Percentiles rank a stretch among this genome's conserved stretches.
phyloP scores from a whole-genome alignment of 2,329 filamentous ascomycete genomes.

The Apiospora rasikravindrae region DNA sequence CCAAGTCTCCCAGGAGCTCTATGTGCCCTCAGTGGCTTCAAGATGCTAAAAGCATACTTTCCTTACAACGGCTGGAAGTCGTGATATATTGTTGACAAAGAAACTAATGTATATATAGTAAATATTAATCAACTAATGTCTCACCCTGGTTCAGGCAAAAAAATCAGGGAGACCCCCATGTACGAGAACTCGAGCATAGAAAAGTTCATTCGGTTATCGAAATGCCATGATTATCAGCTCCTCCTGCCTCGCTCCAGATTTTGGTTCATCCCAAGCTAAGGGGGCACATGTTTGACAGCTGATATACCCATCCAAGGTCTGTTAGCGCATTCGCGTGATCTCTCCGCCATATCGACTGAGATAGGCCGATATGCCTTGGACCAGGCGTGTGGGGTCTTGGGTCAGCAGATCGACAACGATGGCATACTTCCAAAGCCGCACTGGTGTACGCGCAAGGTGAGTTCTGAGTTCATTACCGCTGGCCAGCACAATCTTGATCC shows the following conservation, averaged over 20 bases:
- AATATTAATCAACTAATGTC: no score
- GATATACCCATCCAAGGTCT: background rate
- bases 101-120: no score
- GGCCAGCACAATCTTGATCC: background rate
- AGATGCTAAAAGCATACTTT: no score
- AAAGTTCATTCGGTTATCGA: background rate
- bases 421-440: background rate
- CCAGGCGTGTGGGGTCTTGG: background rate
- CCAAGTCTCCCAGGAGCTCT: no score
- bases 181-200: background rate
- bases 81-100: no score
- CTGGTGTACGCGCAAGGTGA: background rate
- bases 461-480: background rate
- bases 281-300: background rate
- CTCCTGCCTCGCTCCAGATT: background rate
- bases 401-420: background rate
- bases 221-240: background rate
- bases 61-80: no score
- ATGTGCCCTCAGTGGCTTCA: no score
- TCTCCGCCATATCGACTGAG: background rate
- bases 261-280: background rate
- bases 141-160: no score
- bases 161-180: no score
- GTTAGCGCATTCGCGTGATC: background rate
- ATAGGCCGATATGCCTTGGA: background rate